A percentile compares a stretch with the other conserved stretches of the same genome.
Conservation (phyloP, 352 stramenopile genomes). For the Hyaloperonospora brassicae region DNA sequence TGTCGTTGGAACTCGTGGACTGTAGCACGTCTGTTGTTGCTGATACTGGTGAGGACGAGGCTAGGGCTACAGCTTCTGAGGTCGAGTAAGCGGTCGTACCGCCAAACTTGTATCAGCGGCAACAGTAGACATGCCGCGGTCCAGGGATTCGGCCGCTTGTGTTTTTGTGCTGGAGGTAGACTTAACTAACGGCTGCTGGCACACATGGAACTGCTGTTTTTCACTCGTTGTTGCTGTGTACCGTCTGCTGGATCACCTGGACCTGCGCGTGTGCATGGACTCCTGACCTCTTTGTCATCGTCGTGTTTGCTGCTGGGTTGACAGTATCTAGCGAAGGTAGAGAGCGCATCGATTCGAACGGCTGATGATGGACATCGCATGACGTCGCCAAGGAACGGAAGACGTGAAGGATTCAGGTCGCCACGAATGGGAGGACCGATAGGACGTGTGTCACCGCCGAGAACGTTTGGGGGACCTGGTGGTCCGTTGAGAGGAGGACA, state of each 20-base stretch:
- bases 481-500: no score
- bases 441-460: no score
- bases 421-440: no score
- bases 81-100: no score
- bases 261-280: constrained; percentile 18
- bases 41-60: constrained; percentile 12
- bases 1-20: constrained; percentile 20
- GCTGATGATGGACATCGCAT: constrained; percentile 29
- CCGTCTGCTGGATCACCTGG: constrained; percentile 21
- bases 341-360: constrained; percentile 15
- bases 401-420: no score
- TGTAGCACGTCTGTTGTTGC: constrained; percentile 18
- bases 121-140: constrained; percentile 14
- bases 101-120: no score
- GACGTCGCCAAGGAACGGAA: constrained; percentile 21
- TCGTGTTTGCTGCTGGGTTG: constrained; percentile 13
- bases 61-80: no score
- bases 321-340: constrained; percentile 28
- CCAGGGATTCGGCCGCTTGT: constrained; percentile 13
- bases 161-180: constrained; percentile 16
- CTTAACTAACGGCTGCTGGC: constrained; percentile 32
- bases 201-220: constrained; percentile 22
- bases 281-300: constrained; percentile 19
- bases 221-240: constrained; percentile 11
- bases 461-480: no score